A percentile compares a stretch with the other conserved stretches of the same genome.
Conservation (phyloP, 2,329 filamentous ascomycete genomes). For the Aspergillus ibericus region DNA sequence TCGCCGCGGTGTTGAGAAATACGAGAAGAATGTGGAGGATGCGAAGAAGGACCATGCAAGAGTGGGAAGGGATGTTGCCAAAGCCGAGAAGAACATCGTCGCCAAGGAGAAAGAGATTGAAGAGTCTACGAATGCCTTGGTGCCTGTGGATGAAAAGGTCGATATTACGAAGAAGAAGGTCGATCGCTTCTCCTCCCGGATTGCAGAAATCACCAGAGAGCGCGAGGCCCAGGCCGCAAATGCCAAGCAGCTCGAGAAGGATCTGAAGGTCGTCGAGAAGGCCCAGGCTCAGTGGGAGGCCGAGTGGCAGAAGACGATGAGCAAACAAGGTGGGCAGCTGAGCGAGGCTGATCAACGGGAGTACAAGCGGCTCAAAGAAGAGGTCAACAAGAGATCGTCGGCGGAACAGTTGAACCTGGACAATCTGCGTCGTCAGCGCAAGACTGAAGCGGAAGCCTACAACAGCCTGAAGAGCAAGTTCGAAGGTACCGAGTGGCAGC, state of each 20-base stretch:
- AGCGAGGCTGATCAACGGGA: constrained; percentile 85
- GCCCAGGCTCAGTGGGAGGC: constrained; percentile 85
- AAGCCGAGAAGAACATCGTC: constrained; percentile 82
- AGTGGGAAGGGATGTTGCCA: constrained; percentile 72
- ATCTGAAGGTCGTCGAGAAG: constrained; percentile 82
- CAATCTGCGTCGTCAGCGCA: constrained; percentile 82
- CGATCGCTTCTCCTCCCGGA: constrained; percentile 65
- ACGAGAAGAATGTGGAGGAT: constrained; percentile 74
- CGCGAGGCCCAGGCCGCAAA: constrained; percentile 68
- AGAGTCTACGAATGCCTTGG: constrained; percentile 77
- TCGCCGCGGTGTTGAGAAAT: constrained; percentile 81
- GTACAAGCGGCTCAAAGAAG: constrained; percentile 79
- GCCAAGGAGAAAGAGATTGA: constrained; percentile 84
- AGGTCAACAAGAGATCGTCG: constrained; percentile 80
- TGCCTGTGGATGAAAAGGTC: constrained; percentile 92
- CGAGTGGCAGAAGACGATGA: constrained; percentile 80
- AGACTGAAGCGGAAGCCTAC: constrained; percentile 87
- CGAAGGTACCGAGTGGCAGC: constrained; percentile 71
- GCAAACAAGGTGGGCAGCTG: constrained; percentile 81
- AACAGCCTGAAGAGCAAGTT: constrained; percentile 87
- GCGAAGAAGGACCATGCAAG: constrained; percentile 81
- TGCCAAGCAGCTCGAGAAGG: constrained; percentile 74
- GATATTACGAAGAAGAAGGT: constrained; percentile 72
- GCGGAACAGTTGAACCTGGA: constrained; percentile 80
- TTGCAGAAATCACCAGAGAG: constrained; percentile 72